Conservation (phyloP, 805 yeast species). For the Metschnikowia matae region DNA sequence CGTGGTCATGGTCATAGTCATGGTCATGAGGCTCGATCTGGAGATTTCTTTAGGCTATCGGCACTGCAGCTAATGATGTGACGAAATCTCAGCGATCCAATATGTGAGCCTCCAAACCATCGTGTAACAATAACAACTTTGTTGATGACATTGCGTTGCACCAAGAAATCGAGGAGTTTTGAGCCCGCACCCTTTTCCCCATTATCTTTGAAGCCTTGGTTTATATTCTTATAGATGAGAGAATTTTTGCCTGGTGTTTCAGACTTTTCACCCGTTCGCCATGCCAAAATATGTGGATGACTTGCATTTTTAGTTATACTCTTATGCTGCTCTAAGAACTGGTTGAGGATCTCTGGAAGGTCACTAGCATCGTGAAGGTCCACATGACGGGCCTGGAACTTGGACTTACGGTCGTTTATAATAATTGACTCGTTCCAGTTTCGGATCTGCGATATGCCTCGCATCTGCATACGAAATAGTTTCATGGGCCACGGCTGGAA, state of each 20-base stretch:
- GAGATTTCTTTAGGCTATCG: slow-evolving; percentile 38
- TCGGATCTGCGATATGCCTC: slow-evolving; percentile 9
- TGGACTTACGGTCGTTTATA: slow-evolving; percentile 51
- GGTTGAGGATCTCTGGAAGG: slow-evolving; percentile 39
- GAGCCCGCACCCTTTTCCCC: slow-evolving; percentile 77
- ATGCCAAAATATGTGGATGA: slow-evolving; percentile 73
- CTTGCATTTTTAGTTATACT: slow-evolving; percentile 49
- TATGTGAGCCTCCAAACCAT: slow-evolving; percentile 78
- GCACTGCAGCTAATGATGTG: slow-evolving; percentile 56
- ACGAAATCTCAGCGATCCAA: slow-evolving; percentile 69
- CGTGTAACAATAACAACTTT: slow-evolving; percentile 66
- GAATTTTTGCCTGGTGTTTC: slow-evolving; percentile 21
- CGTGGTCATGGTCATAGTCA: too few relatives aligned
- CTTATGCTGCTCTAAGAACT: slow-evolving; percentile 44
- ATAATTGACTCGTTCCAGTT: slow-evolving; percentile 32
- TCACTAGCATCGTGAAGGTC: slow-evolving; percentile 36
- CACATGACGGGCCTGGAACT: slow-evolving; percentile 61
- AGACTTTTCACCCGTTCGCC: slow-evolving; percentile 43
- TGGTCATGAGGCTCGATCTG: background rate
- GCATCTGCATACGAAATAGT: slow-evolving; percentile 2
- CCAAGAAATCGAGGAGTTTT: slow-evolving; percentile 49
- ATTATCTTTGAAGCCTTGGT: slow-evolving; percentile 64
- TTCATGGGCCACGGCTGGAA: background rate
- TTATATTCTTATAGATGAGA: slow-evolving; percentile 20
- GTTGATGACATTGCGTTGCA: slow-evolving; percentile 46